Evolutionary conservation across 306 rosid genomes (phyloP).

Genomic region (Calophaca sinica): DNA sequence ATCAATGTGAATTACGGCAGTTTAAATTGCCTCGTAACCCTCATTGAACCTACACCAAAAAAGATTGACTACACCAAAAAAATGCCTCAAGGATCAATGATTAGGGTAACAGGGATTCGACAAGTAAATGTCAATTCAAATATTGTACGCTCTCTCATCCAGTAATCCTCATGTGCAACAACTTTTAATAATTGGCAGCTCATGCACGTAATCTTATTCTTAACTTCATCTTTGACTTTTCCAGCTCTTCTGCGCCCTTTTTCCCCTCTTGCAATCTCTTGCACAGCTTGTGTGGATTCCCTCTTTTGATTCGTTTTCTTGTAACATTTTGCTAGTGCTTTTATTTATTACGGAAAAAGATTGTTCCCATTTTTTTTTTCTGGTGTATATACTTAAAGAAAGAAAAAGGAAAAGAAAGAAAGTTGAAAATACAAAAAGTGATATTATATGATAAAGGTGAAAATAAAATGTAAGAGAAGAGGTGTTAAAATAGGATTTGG

Average conservation of each 20-base stretch:
- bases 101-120: neutral
- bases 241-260: neutral
- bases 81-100: too few species aligned
- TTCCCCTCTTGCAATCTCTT: neutral
- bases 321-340: neutral
- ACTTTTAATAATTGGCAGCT: slow-evolving; percentile 49
- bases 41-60: too few species aligned
- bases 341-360: neutral
- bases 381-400: neutral
- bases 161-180: slow-evolving; percentile 24
- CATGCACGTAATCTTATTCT: slow-evolving; percentile 50
- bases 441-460: too few species aligned
- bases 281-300: slow-evolving; percentile 25
- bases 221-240: slow-evolving; percentile 43
- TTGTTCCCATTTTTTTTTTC: neutral
- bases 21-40: too few species aligned
- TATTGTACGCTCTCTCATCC: neutral
- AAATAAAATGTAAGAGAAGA: too few species aligned
- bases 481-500: too few species aligned
- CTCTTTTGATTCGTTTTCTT: neutral
- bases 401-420: too few species aligned
- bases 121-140: slow-evolving; percentile 32
- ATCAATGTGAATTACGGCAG: too few species aligned
- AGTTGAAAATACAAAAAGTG: too few species aligned
- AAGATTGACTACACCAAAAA: too few species aligned